Base-by-base conservation (phyloP, 495 filamentous ascomycete species). In the Glutinoglossum americanum region DNA sequence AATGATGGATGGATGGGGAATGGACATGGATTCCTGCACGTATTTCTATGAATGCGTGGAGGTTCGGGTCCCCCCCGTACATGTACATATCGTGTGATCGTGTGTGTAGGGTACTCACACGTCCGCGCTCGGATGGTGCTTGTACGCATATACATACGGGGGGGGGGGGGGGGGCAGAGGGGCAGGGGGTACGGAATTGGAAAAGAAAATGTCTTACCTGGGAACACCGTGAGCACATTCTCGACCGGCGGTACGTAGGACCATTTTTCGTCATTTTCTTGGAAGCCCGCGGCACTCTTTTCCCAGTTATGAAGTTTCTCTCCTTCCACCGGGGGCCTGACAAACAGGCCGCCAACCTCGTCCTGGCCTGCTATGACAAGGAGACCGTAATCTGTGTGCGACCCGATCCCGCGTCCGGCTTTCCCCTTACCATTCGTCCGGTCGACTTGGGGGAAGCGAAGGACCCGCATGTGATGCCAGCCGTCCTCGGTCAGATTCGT, bases 341-440 rank as follows among this genome's bases (percentile, higher is more conserved):
- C 63, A 61, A 73, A 74, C 13, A 74, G 64, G 9, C 69, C 71
- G 53, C 71, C 71, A 53, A 72, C 68, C 3, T 71, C 65, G 54
- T 74, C 71, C 37, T 74, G 71, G 0, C 67, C 65, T 21, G 70
- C 64, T 44, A 74, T 72, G 41, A 74, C 70, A 1, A 74, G 66
- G 17, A 74, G 59, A 8, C 71, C 71, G 27, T 73, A 74, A 45
- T 74, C 71, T 11, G 71, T 74, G 60, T 74, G 71, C 5, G 70
- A 71, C 35, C 71, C 71, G 54, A 73, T 73, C 17, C 71, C 71
- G 17, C 71, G 67, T 4, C 71, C 71, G 35, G 64, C 61, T 62
- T 71, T 69, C 17, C 71, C 70, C 53, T 71, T 72, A 3, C 71
- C 71, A 47, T 73, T 74, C 35, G 71, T 71, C 4, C 60, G 64